Evolutionary conservation across 1,284 basidiomycete species (phyloP).

Genomic region (Sutorius eximius): DNA sequence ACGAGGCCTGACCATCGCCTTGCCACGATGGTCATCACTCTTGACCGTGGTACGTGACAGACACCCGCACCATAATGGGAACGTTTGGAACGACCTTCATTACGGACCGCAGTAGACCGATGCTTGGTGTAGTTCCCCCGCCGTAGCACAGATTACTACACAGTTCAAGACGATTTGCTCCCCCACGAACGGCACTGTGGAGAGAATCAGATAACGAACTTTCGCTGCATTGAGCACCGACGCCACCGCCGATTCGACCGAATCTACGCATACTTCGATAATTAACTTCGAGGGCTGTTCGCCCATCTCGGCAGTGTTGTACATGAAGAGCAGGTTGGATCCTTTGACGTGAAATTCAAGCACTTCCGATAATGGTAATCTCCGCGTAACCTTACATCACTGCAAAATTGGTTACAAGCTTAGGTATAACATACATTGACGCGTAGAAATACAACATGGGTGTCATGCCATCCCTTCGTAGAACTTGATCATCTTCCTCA

Average conservation of each 20-base stretch:
- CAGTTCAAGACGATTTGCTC: slow-evolving; percentile 76
- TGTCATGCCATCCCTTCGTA: slow-evolving; percentile 49
- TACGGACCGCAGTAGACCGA: slow-evolving; percentile 65
- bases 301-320: not conserved
- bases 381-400: too few species aligned
- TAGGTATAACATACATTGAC: not conserved
- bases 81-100: slow-evolving; percentile 46
- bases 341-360: not conserved
- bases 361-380: slow-evolving; percentile 9
- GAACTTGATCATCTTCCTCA: slow-evolving; percentile 55
- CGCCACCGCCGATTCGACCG: slow-evolving; percentile 70
- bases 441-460: not conserved
- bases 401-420: not conserved
- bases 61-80: slow-evolving; percentile 68
- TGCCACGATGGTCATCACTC: not conserved
- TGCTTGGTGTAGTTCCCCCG: slow-evolving; percentile 76
- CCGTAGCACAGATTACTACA: slow-evolving; percentile 70
- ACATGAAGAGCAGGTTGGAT: not conserved
- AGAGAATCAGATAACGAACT: slow-evolving; percentile 7
- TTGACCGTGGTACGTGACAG: not conserved
- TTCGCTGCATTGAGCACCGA: slow-evolving; percentile 37
- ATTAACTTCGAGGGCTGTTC: slow-evolving; percentile 27
- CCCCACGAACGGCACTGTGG: slow-evolving; percentile 63
- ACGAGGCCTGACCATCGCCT: slow-evolving; percentile 80
- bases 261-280: slow-evolving; percentile 80